Percentiles rank a stretch among this genome's conserved stretches.
Conservation (phyloP, 1,284 basidiomycete genomes). For the Volvariella volvacea region DNA sequence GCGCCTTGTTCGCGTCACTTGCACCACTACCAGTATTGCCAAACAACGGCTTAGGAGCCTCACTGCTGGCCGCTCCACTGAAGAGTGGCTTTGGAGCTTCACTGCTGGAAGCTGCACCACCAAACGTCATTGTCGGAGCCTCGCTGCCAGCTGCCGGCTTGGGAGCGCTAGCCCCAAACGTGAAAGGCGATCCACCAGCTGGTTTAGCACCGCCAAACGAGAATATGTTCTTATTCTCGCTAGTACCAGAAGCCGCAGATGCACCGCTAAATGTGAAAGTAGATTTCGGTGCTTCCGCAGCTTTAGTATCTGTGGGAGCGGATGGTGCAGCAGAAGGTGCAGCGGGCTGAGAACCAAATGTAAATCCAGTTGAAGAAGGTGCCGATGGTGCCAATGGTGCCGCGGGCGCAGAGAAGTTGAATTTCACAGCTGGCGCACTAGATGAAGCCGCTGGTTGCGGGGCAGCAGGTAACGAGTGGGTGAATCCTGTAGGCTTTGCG, state of each 20-base stretch:
- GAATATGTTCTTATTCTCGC: background rate
- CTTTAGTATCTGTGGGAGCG: background rate
- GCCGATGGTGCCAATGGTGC: background rate
- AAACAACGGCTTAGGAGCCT: conserved; percentile 1
- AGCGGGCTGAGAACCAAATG: no score
- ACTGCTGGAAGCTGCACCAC: conserved; percentile 1
- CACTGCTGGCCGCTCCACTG: conserved; percentile 5
- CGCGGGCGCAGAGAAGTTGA: conserved; percentile 4
- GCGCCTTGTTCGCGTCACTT: no score
- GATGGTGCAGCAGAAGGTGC: background rate
- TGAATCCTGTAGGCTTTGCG: no score
- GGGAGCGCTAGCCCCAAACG: background rate
- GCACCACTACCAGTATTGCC: no score
- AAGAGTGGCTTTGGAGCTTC: conserved; percentile 3
- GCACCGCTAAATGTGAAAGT: conserved; percentile 8
- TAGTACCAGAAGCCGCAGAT: background rate
- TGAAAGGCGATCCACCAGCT: background rate
- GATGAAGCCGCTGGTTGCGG: no score
- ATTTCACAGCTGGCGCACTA: no score
- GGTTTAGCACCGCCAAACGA: conserved; percentile 10
- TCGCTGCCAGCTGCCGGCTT: background rate
- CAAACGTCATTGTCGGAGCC: background rate
- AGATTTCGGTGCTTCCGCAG: conserved; percentile 3
- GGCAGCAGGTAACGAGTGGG: no score
- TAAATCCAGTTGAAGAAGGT: background rate